Conservation (phyloP, 2,329 filamentous ascomycete genomes). For the Phialophora expanda region DNA sequence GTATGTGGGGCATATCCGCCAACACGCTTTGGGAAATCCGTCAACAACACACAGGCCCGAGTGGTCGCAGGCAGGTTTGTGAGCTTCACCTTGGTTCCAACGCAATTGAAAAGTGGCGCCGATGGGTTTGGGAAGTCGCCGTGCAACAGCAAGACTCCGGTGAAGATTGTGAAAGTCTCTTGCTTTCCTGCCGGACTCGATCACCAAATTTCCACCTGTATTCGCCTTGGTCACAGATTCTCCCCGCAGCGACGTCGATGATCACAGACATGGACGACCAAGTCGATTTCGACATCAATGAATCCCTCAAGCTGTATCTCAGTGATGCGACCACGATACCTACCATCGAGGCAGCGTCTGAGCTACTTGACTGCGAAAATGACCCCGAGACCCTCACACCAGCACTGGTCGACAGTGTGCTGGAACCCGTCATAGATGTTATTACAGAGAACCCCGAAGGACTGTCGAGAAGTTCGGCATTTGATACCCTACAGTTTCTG, state of each 20-base stretch:
- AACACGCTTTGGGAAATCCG: constrained; percentile 24
- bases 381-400: constrained; percentile 83
- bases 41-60: constrained; percentile 21
- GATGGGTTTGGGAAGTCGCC: not conserved
- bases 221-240: not conserved
- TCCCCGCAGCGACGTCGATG: not conserved
- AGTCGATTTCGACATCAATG: constrained; percentile 91
- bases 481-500: constrained; percentile 93
- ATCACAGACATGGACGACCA: constrained; percentile 61
- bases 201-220: constrained; percentile 6
- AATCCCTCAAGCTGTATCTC: constrained; percentile 95
- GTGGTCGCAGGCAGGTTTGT: constrained; percentile 14
- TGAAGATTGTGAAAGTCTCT: constrained; percentile 5
- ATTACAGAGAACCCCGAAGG: constrained; percentile 91
- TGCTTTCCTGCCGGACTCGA: not conserved
- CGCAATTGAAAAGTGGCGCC: not conserved
- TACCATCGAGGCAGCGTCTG: constrained; percentile 82
- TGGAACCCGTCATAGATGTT: constrained; percentile 91
- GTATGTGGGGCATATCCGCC: constrained; percentile 18
- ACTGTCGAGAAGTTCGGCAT: constrained; percentile 75
- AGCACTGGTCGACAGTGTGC: constrained; percentile 77
- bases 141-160: not conserved
- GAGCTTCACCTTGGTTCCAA: not conserved
- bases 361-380: constrained; percentile 88
- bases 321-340: constrained; percentile 83